These are phyloP conservation scores for Marvania coccoides DNA, from an alignment of 139 green algal species.

Conservation along the genomic window DNA sequence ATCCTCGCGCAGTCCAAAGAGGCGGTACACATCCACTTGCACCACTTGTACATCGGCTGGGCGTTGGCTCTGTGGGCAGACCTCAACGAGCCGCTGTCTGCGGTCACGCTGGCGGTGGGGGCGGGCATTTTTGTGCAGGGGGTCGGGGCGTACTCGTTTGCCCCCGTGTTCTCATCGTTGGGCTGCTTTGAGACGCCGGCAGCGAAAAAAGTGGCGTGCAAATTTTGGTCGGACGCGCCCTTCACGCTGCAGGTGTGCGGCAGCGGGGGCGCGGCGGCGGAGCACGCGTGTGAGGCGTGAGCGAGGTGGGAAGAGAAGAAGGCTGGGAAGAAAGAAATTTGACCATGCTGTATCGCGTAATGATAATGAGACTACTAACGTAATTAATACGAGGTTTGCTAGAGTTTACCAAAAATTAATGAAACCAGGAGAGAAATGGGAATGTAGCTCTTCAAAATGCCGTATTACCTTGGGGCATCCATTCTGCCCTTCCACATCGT, in stretches of 20 bases:
- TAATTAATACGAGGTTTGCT: too few species aligned
- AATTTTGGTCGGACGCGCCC: slow-evolving; percentile 3
- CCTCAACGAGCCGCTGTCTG: slow-evolving; percentile 35
- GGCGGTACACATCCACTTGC: slow-evolving; percentile 29
- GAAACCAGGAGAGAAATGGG: too few species aligned
- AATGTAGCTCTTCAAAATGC: too few species aligned
- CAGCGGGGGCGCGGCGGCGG: not conserved
- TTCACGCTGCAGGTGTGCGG: slow-evolving; percentile 14
- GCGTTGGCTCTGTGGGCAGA: slow-evolving; percentile 33
- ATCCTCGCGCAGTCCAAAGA: slow-evolving; percentile 2
- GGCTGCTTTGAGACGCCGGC: slow-evolving; percentile 10
- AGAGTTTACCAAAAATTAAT: too few species aligned
- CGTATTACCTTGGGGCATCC: too few species aligned
- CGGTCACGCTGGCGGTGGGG: slow-evolving; percentile 17
- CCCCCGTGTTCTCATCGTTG: slow-evolving; percentile 16
- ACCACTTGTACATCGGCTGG: slow-evolving; percentile 50
- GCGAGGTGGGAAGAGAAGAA: not conserved
- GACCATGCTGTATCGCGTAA: too few species aligned
- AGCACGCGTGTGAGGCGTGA: slow-evolving; percentile 1
- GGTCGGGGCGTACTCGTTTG: slow-evolving; percentile 26
- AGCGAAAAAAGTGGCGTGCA: not conserved
- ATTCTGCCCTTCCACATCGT: too few species aligned
- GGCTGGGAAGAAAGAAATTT: too few species aligned
- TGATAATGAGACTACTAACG: too few species aligned
- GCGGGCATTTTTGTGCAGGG: slow-evolving; percentile 34